Evolutionary conservation across 2,329 filamentous ascomycete species (phyloP).

Genomic region (Ascochyta rabiei): DNA sequence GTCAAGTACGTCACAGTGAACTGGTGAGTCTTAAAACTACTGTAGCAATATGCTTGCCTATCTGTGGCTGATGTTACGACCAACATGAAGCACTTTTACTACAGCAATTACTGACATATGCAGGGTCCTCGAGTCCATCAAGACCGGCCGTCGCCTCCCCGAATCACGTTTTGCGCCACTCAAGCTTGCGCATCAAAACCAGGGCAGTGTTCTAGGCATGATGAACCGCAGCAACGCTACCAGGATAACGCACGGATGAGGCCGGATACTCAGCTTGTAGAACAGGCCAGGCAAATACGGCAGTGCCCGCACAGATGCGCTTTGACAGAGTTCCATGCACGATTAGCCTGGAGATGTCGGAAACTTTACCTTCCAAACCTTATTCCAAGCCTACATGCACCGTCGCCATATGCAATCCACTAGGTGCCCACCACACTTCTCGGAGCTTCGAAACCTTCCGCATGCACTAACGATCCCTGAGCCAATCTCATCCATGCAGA

Average conservation of each 20-base stretch:
- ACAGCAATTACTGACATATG: conserved; percentile 21
- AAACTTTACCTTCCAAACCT: not conserved
- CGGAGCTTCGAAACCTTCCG: not conserved
- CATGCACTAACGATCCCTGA: not conserved
- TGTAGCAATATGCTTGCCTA: not conserved
- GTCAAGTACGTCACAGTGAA: conserved; percentile 82
- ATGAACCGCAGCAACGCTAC: conserved; percentile 7
- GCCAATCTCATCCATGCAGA: not conserved
- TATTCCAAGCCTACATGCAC: not conserved
- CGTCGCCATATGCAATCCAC: conserved; percentile 1
- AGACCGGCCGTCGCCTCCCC: conserved; percentile 72
- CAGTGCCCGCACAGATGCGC: not conserved
- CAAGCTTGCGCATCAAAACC: conserved; percentile 34
- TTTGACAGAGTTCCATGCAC: conserved; percentile 1
- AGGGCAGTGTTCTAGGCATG: conserved; percentile 34
- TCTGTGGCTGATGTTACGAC: not conserved
- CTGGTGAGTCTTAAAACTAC: conserved; percentile 59
- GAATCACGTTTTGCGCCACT: conserved; percentile 70
- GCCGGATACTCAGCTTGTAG: not conserved
- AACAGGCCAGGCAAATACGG: conserved; percentile 5
- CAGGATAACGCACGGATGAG: conserved; percentile 17
- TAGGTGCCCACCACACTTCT: not conserved
- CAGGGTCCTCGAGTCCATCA: conserved; percentile 84
- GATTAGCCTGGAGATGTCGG: not conserved
- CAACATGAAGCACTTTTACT: not conserved